Evolutionary conservation across 2,329 filamentous ascomycete species (phyloP), one percentile per base, ranked within the genome.

Genomic region (Clarireedia homoeocarpa): DNA sequence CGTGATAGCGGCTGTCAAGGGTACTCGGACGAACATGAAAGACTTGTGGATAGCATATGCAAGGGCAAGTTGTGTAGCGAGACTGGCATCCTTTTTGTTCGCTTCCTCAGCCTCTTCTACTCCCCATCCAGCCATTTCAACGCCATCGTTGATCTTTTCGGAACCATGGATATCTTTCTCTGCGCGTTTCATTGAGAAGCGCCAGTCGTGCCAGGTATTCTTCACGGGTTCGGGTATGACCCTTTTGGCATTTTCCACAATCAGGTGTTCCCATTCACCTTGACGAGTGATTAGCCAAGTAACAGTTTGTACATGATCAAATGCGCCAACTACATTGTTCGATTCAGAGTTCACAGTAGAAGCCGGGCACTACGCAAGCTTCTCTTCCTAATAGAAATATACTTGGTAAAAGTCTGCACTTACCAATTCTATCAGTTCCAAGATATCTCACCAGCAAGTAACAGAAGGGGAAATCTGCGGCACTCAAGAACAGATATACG

Each of bases 31-130:
- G 72, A 99, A 96, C 67, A 99, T 96, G 71, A 97, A 90, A 65
- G 88, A 95, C 75, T 99, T 99, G 78, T 99, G 94, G 57, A 99
- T 89, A 27, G 92, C 92, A 69, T 99, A 99, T 12, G 94, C 94
- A 49, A 99, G 80, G 15, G 89, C 91, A 30, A 99, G 76, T 69
- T 96, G 91, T 7, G 94, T 97, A 51, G 78, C 82, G 36, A 86
- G 71, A 94, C 89, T 94, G 48, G 89, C 88, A 70, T 85, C 83
- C 45, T 78, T 77, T 60, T 78, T 75, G 66, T 84, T 81, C 63
- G 75, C 75, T 68, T 79, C 74, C 61, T 85, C 76, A 1, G 85
- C 84, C 67, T 85, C 77, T 61, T 82, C 78, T 6, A 87, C 81
- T 5, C 83, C 83, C 78, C 81, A 81, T 58, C 75, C 72, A 53